These are phyloP conservation scores for Ogataea nonfermentans DNA, from an alignment of 805 yeast species.

Conservation along the genomic window DNA sequence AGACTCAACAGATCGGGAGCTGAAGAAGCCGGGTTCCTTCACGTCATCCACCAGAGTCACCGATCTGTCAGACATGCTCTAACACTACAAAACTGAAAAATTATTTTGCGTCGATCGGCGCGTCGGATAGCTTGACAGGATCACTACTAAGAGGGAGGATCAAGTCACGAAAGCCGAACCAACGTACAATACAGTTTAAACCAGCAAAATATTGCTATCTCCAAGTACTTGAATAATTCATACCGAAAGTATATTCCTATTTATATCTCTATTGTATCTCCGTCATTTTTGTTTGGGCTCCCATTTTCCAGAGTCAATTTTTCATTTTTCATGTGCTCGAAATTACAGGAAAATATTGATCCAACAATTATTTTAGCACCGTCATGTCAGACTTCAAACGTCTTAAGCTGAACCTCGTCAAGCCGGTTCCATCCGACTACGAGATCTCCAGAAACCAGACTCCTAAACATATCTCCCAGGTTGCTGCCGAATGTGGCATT, in stretches of 20 bases:
- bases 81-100: conserved; percentile 2
- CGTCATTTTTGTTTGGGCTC: not conserved
- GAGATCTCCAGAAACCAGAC: conserved; percentile 85
- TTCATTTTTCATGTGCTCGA: conserved; percentile 8
- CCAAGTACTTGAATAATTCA: too few species aligned
- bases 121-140: conserved; percentile 3
- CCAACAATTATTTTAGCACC: conserved; percentile 12
- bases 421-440: conserved; percentile 88
- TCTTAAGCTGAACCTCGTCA: conserved; percentile 36
- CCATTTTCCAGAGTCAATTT: conserved; percentile 5
- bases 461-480: conserved; percentile 74
- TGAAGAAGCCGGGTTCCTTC: conserved; percentile 9
- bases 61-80: conserved; percentile 12
- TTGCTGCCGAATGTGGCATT: conserved; percentile 84
- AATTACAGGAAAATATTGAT: conserved; percentile 13
- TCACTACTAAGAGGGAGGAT: not conserved
- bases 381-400: conserved; percentile 37
- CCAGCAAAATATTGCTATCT: too few species aligned
- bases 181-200: too few species aligned
- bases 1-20: conserved; percentile 41
- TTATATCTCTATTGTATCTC: too few species aligned
- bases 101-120: conserved; percentile 11
- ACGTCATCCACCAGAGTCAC: conserved; percentile 17
- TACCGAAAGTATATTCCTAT: too few species aligned
- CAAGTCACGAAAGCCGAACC: too few species aligned